phyloP scores from a whole-genome alignment of 495 filamentous ascomycete genomes.

The Amphirosellinia nigrospora region DNA sequence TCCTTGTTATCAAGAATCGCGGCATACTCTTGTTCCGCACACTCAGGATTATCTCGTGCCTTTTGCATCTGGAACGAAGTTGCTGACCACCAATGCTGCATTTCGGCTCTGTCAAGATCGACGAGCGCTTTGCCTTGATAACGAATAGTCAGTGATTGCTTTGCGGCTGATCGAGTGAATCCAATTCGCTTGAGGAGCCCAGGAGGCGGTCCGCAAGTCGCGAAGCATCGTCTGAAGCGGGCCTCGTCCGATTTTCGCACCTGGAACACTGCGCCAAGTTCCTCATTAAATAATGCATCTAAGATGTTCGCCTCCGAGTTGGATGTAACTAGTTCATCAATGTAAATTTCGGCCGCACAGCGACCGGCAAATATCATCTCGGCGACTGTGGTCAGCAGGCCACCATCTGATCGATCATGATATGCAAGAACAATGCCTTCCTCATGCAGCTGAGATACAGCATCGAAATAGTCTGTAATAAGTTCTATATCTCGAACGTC shows the following conservation, averaged over 20 bases:
- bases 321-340: conserved; percentile 70
- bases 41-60: conserved; percentile 84
- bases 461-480: conserved; percentile 92
- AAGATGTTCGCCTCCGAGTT: conserved; percentile 67
- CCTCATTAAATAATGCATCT: conserved; percentile 89
- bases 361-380: conserved; percentile 99
- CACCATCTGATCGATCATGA: conserved; percentile 93
- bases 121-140: conserved; percentile 71
- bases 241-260: conserved; percentile 82
- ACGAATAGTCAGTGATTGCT: conserved; percentile 79
- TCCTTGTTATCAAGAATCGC: conserved; percentile 77
- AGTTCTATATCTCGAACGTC: conserved; percentile 82
- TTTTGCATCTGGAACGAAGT: conserved; percentile 93
- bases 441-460: conserved; percentile 83
- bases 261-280: conserved; percentile 97
- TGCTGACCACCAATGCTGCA: conserved; percentile 87
- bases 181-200: conserved; percentile 85
- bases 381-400: conserved; percentile 85
- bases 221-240: conserved; percentile 88
- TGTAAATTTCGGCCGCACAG: conserved; percentile 83
- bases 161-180: conserved; percentile 66
- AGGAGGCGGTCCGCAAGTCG: conserved; percentile 84
- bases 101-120: conserved; percentile 67
- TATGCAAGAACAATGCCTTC: conserved; percentile 89
- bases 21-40: conserved; percentile 84